phyloP scores from a whole-genome alignment of 1,284 basidiomycete genomes.

The Cryptococcus sp. region DNA sequence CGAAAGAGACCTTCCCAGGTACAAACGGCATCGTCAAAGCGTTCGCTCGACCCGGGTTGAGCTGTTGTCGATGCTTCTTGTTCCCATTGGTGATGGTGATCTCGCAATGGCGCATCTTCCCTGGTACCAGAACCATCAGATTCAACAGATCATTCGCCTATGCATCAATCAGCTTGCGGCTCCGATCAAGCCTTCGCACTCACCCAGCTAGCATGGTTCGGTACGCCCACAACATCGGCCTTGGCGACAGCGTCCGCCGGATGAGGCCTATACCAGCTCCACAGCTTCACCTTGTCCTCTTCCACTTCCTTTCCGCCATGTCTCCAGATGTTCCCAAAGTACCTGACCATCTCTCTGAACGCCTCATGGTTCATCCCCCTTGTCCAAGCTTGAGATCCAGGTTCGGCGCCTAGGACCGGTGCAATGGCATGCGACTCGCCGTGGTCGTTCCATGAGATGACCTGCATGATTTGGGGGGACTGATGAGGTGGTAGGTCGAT shows the following conservation, averaged over 20 bases:
- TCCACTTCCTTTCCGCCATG: constrained; percentile 15
- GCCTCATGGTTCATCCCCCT: constrained; percentile 40
- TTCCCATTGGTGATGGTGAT: constrained; percentile 18
- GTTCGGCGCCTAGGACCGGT: constrained; percentile 41
- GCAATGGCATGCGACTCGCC: constrained; percentile 45
- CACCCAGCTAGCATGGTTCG: constrained; percentile 39
- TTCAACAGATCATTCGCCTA: constrained; percentile 45
- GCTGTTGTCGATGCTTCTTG: not conserved
- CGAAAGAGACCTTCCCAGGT: constrained; percentile 33
- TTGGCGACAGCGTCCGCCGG: constrained; percentile 15
- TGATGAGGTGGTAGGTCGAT: constrained; percentile 20
- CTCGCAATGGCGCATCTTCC: not conserved
- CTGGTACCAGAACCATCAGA: constrained; percentile 25
- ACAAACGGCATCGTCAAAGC: constrained; percentile 27
- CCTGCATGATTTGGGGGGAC: constrained; percentile 41
- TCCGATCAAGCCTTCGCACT: constrained; percentile 6
- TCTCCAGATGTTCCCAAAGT: constrained; percentile 32
- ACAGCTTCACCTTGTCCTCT: constrained; percentile 18
- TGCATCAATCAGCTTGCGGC: not conserved
- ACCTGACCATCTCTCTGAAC: constrained; percentile 39
- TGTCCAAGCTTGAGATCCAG: constrained; percentile 43
- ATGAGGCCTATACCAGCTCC: constrained; percentile 41
- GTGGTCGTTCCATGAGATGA: constrained; percentile 48
- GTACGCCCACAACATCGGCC: constrained; percentile 30
- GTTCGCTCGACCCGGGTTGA: constrained; percentile 21